A percentile compares a stretch with the other conserved stretches of the same genome.
These are phyloP conservation scores for Dimocarpus longan DNA, from an alignment of 345 rosid genomes.

Conservation along the genomic window DNA sequence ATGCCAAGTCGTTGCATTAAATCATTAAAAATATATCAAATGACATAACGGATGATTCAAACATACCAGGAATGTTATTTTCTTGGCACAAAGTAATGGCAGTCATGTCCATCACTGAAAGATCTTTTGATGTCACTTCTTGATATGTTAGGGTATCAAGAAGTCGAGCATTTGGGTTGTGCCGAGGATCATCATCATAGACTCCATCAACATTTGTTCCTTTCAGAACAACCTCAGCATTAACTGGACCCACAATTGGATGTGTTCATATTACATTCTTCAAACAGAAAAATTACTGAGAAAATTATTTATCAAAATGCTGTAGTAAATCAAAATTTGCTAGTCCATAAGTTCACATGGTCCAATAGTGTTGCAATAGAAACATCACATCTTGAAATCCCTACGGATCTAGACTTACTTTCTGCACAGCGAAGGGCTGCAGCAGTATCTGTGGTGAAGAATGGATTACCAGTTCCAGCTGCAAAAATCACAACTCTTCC, in stretches of 20 bases:
- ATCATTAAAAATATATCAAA: neutral
- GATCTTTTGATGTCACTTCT: constrained; percentile 87
- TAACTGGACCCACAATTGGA: constrained; percentile 51
- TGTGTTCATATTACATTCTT: constrained; percentile 9
- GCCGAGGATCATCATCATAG: constrained; percentile 79
- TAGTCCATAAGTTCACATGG: neutral
- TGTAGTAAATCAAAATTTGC: neutral
- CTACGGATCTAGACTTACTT: constrained; percentile 50
- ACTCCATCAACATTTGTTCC: constrained; percentile 96
- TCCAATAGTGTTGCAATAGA: neutral
- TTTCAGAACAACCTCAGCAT: constrained; percentile 91
- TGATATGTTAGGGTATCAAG: constrained; percentile 76
- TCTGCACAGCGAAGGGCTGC: constrained; percentile 98
- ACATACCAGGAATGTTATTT: constrained; percentile 89
- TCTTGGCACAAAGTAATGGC: constrained; percentile 95
- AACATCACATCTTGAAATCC: neutral
- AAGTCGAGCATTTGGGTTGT: constrained; percentile 81
- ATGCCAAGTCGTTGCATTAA: neutral
- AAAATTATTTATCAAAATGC: neutral
- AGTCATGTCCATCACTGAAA: constrained; percentile 98
- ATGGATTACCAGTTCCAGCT: constrained; percentile 96
- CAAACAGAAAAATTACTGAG: neutral
- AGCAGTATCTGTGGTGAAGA: constrained; percentile 96
- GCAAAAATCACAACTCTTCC: constrained; percentile 98
- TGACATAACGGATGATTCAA: neutral